These are phyloP conservation scores for Phaseolus lunatus DNA, from an alignment of 306 rosid species.

Conservation along the genomic window DNA sequence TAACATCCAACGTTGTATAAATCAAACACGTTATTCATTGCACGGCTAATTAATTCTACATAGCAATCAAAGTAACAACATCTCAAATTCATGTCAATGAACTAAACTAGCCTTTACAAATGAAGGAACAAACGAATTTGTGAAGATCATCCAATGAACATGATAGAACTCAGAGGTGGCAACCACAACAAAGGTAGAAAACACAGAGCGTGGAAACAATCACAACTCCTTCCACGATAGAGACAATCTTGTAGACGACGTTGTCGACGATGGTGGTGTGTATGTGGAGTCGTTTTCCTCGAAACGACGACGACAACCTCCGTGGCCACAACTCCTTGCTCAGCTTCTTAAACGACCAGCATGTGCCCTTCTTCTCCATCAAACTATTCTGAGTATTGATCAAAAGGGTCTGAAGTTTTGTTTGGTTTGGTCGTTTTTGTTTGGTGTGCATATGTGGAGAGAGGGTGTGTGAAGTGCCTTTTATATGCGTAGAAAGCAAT, in stretches of 20 bases:
- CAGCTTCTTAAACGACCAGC: conserved; percentile 66
- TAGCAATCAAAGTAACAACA: background rate
- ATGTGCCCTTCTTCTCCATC: conserved; percentile 45
- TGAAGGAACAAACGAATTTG: conserved; percentile 30
- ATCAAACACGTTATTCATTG: no score
- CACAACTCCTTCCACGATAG: conserved; percentile 69
- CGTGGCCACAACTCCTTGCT: conserved; percentile 63
- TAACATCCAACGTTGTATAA: no score
- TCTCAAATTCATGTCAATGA: background rate
- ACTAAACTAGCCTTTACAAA: background rate
- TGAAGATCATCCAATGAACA: background rate
- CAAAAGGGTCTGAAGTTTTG: background rate
- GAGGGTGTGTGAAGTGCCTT: conserved; percentile 22
- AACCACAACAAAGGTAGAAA: conserved; percentile 80
- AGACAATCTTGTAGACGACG: conserved; percentile 66
- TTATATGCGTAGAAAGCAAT: conserved; percentile 25
- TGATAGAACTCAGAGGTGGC: conserved; percentile 52
- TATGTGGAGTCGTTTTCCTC: conserved; percentile 57
- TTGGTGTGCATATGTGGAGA: background rate
- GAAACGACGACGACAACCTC: conserved; percentile 56
- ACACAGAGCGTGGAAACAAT: conserved; percentile 68
- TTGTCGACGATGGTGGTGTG: conserved; percentile 58
- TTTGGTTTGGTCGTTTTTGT: background rate
- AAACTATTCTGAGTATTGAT: background rate
- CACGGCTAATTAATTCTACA: conserved; percentile 10